These are phyloP conservation scores for Chlamydomonas sp. DNA, from an alignment of 139 green algal species.

Conservation along the genomic window DNA sequence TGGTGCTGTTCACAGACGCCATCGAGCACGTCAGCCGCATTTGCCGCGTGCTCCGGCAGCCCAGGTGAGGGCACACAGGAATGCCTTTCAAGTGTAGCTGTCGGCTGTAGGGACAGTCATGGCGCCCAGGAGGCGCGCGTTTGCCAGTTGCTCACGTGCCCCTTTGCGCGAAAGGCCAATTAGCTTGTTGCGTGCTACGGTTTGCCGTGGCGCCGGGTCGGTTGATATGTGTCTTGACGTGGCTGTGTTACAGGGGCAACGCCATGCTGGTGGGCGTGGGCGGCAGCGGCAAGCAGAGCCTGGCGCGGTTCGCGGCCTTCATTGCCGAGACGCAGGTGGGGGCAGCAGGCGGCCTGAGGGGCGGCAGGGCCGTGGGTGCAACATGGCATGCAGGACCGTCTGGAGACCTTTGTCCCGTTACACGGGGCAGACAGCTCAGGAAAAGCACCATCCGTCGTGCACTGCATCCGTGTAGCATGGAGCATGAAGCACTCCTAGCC, in stretches of 20 bases:
- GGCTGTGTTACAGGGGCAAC: conserved; percentile 55
- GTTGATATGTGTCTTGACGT: not conserved
- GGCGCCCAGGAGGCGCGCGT: too few relatives aligned
- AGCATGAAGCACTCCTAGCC: too few relatives aligned
- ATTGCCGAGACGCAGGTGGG: conserved; percentile 54
- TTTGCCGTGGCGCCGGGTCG: too few relatives aligned
- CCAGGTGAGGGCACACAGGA: conserved; percentile 37
- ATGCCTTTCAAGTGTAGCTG: not conserved
- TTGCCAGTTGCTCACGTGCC: not conserved
- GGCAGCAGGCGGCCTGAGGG: too few relatives aligned
- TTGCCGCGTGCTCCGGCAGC: conserved; percentile 76
- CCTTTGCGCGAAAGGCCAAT: not conserved
- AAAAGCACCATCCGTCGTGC: too few relatives aligned
- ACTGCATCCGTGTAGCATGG: too few relatives aligned
- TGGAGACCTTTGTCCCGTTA: too few relatives aligned
- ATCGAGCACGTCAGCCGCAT: conserved; percentile 79
- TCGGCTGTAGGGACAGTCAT: not conserved
- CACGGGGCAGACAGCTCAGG: too few relatives aligned
- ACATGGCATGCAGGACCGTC: too few relatives aligned
- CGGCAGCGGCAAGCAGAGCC: conserved; percentile 80
- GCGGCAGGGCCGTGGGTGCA: too few relatives aligned
- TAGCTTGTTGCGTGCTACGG: too few relatives aligned
- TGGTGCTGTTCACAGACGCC: conserved; percentile 89
- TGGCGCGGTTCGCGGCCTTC: conserved; percentile 82
- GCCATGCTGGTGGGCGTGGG: conserved; percentile 85